A percentile compares a stretch with the other conserved stretches of the same genome.
Evolutionary conservation across 2,329 filamentous ascomycete species (phyloP).

Genomic region (Raffaelea albimanens): DNA sequence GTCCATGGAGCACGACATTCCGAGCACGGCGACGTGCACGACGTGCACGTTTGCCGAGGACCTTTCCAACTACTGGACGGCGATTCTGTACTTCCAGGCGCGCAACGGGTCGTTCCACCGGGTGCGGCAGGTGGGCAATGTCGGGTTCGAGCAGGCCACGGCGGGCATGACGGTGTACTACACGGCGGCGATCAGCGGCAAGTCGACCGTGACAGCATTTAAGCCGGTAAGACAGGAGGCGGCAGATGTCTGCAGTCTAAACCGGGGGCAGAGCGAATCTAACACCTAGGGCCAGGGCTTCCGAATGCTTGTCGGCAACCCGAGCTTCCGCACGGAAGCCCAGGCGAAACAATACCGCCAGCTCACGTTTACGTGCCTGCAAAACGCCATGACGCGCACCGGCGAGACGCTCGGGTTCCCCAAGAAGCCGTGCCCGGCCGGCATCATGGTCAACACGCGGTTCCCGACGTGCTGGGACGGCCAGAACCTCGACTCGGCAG

Average conservation of each 20-base stretch:
- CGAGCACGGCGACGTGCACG: conserved; percentile 9
- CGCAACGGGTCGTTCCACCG: conserved; percentile 20
- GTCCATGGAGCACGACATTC: conserved; percentile 17
- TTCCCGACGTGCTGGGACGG: conserved; percentile 47
- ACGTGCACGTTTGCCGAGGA: conserved; percentile 21
- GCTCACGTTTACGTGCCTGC: conserved; percentile 31
- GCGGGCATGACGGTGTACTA: conserved; percentile 27
- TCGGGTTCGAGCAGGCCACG: conserved; percentile 18
- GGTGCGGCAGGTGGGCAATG: conserved; percentile 10
- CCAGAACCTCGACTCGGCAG: conserved; percentile 32
- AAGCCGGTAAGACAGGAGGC: conserved; percentile 12
- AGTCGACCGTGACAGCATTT: conserved; percentile 9
- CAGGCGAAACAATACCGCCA: conserved; percentile 27
- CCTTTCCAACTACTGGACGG: conserved; percentile 22
- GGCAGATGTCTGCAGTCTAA: too few relatives aligned
- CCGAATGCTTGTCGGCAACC: conserved; percentile 33
- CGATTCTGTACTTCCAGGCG: conserved; percentile 13
- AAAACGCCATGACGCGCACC: conserved; percentile 25
- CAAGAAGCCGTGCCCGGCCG: conserved; percentile 27
- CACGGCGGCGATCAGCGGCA: conserved; percentile 18
- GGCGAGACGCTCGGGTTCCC: conserved; percentile 30
- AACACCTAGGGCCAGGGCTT: conserved; percentile 30
- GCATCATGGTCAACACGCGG: conserved; percentile 34
- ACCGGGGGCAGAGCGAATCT: too few relatives aligned
- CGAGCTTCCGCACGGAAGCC: conserved; percentile 21